These are phyloP conservation scores for Heterobasidion occidentale DNA, from an alignment of 1,284 basidiomycete genomes.

Conservation along the genomic window DNA sequence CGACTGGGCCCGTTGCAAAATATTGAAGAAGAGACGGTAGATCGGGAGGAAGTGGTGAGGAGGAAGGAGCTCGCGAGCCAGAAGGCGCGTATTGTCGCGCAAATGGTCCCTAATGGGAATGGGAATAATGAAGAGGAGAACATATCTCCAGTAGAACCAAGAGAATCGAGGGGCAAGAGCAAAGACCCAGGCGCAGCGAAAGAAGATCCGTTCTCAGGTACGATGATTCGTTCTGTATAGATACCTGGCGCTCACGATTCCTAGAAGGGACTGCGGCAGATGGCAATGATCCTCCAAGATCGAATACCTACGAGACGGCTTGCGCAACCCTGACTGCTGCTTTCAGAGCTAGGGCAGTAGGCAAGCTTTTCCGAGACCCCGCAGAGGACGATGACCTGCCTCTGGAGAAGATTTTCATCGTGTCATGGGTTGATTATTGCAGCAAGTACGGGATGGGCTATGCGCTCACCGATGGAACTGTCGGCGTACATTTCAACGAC, in stretches of 20 bases:
- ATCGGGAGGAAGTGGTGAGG: slow-evolving; percentile 32
- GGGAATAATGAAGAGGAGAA: slow-evolving; percentile 28
- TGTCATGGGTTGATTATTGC: slow-evolving; percentile 97
- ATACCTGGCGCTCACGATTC: neutral
- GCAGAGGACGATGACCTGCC: slow-evolving; percentile 42
- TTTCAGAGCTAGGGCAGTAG: slow-evolving; percentile 55
- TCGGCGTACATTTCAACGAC: slow-evolving; percentile 96
- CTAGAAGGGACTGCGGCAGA: neutral
- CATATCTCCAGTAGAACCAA: slow-evolving; percentile 23
- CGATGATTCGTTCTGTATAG: neutral
- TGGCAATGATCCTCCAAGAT: slow-evolving; percentile 17
- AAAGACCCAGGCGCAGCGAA: neutral
- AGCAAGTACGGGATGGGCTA: slow-evolving; percentile 99
- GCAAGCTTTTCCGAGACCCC: slow-evolving; percentile 59
- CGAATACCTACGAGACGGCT: slow-evolving; percentile 58
- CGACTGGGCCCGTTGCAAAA: slow-evolving; percentile 34
- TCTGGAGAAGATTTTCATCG: slow-evolving; percentile 83
- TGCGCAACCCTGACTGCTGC: slow-evolving; percentile 63
- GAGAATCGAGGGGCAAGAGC: slow-evolving; percentile 11
- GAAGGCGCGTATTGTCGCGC: slow-evolving; percentile 83
- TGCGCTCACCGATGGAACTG: slow-evolving; percentile 88
- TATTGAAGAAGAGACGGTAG: slow-evolving; percentile 42
- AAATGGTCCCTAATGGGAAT: slow-evolving; percentile 66
- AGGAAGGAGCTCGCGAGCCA: slow-evolving; percentile 77
- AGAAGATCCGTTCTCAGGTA: neutral